Conservation (phyloP, 1,284 basidiomycete species). For the Boletellus dicymbophilus region DNA sequence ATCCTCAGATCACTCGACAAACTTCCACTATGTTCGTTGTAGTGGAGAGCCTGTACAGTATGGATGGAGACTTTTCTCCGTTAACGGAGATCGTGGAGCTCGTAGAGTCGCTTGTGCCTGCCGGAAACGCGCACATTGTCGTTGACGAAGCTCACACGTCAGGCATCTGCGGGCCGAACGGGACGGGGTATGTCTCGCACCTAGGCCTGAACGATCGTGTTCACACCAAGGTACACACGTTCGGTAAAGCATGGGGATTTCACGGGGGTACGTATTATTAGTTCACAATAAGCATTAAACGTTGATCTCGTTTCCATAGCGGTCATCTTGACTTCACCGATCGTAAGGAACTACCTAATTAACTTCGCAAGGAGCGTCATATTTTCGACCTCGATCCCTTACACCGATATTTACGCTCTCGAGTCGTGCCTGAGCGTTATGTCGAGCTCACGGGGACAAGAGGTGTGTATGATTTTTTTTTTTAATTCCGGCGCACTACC, state of each 20-base stretch:
- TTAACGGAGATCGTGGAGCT: conserved; percentile 42
- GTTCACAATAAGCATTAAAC: not conserved
- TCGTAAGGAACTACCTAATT: conserved; percentile 53
- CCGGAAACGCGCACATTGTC: conserved; percentile 37
- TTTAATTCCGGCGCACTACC: too few relatives aligned
- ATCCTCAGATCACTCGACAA: conserved; percentile 21
- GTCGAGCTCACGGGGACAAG: conserved; percentile 12
- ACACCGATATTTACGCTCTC: conserved; percentile 48
- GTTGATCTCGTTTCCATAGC: conserved; percentile 35
- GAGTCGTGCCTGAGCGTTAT: conserved; percentile 25
- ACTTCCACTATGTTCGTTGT: conserved; percentile 47
- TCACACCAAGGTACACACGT: conserved; percentile 50
- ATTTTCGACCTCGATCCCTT: conserved; percentile 51
- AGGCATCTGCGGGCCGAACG: conserved; percentile 45
- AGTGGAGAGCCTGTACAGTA: conserved; percentile 62
- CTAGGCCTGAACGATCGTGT: conserved; percentile 40
- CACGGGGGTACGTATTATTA: conserved; percentile 65
- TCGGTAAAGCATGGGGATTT: conserved; percentile 60
- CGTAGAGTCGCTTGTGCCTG: conserved; percentile 36
- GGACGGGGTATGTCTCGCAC: conserved; percentile 38
- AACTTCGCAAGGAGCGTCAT: conserved; percentile 64
- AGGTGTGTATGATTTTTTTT: conserved; percentile 18
- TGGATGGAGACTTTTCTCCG: conserved; percentile 66
- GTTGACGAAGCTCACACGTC: conserved; percentile 64
- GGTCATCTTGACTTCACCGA: conserved; percentile 48